These are phyloP conservation scores for Clarireedia homoeocarpa DNA, from an alignment of 2,329 filamentous ascomycete genomes.

Conservation along the genomic window DNA sequence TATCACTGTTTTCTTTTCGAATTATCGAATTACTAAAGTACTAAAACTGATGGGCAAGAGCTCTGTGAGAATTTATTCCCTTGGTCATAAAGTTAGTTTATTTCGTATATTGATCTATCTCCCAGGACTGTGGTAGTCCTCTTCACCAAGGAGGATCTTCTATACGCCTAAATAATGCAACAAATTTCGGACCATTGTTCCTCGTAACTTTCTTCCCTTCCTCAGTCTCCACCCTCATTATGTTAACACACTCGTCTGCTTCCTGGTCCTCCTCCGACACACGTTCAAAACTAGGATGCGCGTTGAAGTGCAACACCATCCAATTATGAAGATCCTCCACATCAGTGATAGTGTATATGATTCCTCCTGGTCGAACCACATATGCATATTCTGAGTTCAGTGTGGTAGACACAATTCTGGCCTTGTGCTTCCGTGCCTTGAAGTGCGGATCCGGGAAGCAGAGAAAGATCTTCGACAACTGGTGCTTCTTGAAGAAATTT, in stretches of 20 bases:
- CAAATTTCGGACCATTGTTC: conserved; percentile 84
- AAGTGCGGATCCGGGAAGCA: conserved; percentile 99
- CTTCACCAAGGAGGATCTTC: conserved; percentile 44
- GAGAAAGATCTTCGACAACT: conserved; percentile 88
- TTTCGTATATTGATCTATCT: not conserved
- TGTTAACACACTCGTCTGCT: conserved; percentile 59
- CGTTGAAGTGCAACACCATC: conserved; percentile 83
- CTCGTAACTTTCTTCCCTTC: conserved; percentile 94
- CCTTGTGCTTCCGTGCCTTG: conserved; percentile 95
- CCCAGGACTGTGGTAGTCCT: too few species aligned
- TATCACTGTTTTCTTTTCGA: not conserved
- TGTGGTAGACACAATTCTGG: conserved; percentile 81
- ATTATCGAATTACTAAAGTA: not conserved
- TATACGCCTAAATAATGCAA: conserved; percentile 76
- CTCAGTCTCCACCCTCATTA: conserved; percentile 82
- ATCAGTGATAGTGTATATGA: conserved; percentile 95
- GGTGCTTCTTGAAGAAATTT: conserved; percentile 80
- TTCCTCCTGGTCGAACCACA: conserved; percentile 71
- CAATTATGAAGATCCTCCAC: conserved; percentile 88
- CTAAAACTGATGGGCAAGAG: not conserved
- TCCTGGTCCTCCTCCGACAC: conserved; percentile 60
- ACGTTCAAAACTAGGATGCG: conserved; percentile 71
- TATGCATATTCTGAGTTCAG: conserved; percentile 92
- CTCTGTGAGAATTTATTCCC: not conserved
- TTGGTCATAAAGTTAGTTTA: not conserved